phyloP scores from a whole-genome alignment of 1,284 basidiomycete species.

The Boletus calvinii region DNA sequence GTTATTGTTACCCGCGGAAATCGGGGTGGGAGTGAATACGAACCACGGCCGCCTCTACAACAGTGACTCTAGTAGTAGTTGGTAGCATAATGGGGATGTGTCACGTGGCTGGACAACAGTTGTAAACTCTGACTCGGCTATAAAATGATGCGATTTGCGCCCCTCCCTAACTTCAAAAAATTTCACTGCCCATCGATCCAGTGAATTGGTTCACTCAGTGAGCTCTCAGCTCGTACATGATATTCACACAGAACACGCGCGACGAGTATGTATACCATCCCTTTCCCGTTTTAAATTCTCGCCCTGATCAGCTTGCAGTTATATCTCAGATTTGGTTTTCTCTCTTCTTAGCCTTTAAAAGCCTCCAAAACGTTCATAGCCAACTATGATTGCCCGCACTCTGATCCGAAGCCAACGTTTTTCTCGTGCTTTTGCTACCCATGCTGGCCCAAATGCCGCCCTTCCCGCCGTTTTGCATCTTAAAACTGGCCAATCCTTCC shows the following conservation, averaged over 20 bases:
- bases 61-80: too few relatives aligned
- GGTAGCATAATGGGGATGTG: neutral
- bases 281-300: neutral
- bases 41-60: too few relatives aligned
- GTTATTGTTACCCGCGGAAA: too few relatives aligned
- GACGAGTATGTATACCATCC: slow-evolving; percentile 63
- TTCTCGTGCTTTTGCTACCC: slow-evolving; percentile 64
- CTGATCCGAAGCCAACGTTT: slow-evolving; percentile 50
- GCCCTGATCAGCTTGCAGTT: slow-evolving; percentile 44
- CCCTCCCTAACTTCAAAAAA: neutral
- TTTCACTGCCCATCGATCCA: slow-evolving; percentile 7
- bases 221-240: slow-evolving; percentile 60
- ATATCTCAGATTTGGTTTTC: slow-evolving; percentile 84
- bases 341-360: slow-evolving; percentile 66
- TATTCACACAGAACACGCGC: slow-evolving; percentile 78
- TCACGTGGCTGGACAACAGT: slow-evolving; percentile 19
- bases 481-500: slow-evolving; percentile 91
- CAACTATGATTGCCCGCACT: slow-evolving; percentile 56
- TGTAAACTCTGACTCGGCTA: slow-evolving; percentile 9
- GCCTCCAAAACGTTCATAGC: slow-evolving; percentile 1
- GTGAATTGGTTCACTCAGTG: slow-evolving; percentile 1
- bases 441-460: slow-evolving; percentile 46
- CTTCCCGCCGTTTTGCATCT: slow-evolving; percentile 88
- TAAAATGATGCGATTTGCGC: slow-evolving; percentile 12
- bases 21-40: too few relatives aligned